Base-by-base conservation (phyloP, 805 yeast species). In the Lipomyces japonicus region DNA sequence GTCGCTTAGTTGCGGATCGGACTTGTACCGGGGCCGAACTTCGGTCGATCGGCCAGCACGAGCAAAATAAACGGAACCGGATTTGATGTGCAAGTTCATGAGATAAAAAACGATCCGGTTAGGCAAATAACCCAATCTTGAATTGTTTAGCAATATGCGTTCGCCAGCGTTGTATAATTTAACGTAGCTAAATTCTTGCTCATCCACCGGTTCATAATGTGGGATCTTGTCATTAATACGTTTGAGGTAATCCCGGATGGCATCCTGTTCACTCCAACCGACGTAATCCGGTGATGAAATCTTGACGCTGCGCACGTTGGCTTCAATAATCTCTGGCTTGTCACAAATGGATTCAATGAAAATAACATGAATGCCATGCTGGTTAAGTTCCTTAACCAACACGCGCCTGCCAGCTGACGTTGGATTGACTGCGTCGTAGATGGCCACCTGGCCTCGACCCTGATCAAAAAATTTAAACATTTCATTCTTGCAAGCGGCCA, bases 381-480 rank as follows among this genome's bases (percentile, higher is more conserved):
- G 69, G 5, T 72, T 69, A 60, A 91, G 80, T 50, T 68, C 68
- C 30, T 74, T 73, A 24, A 76, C 77, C 34, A 91, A 68, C 26
- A 75, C 77, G 5, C 73, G 61, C 59, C 99, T 75, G 58, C 83
- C 84, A 44, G 75, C 74, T 19, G 83, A 79, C 42, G 84, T 71
- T 4, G 93, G 95, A 65, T 93, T 93, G 44, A 93, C 85, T 0
- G 97, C 97, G 68, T 93, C 99, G 68, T 86, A 93, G 21, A 93
- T 86, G 3, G 95, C 98, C 28, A 93, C 87, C 69, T 93, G 98
- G 9, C 97, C 97, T 62, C 79, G 80, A 55, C 82, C 87, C 25
- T 77, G 76, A 55, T 78, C 77, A 67, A 87, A 88, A 62, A 86
- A 89, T 22, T 73, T 70, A 48, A 77, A 64, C 66, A 91, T 81